phyloP scores from a whole-genome alignment of 108 stramenopile species.

The Cyclotella choctawhatcheeana region DNA sequence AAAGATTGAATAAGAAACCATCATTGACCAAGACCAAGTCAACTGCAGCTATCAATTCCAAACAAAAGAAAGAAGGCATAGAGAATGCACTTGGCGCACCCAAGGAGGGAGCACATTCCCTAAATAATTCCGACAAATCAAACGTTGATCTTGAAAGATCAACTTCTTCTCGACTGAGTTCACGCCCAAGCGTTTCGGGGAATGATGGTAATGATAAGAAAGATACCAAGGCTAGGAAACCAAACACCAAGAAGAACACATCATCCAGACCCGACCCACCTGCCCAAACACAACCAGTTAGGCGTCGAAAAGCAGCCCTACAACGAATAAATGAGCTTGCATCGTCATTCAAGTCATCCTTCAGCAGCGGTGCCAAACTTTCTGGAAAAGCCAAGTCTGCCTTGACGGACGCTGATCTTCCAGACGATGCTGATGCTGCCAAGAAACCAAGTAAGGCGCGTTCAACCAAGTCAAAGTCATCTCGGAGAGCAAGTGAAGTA shows the following conservation, averaged over 20 bases:
- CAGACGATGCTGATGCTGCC: neutral
- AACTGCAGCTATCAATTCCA: neutral
- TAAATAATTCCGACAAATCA: neutral
- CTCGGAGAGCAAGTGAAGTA: neutral
- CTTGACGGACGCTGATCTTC: neutral
- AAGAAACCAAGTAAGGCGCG: neutral
- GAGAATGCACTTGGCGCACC: neutral
- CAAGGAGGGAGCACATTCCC: no score
- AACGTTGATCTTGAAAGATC: neutral
- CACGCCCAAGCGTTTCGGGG: neutral
- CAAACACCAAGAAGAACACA: neutral
- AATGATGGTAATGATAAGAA: neutral
- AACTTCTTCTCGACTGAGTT: neutral
- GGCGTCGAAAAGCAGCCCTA: neutral
- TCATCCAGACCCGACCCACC: neutral
- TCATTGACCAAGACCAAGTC: neutral
- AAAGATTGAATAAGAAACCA: neutral
- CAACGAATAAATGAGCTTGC: neutral
- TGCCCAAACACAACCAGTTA: neutral
- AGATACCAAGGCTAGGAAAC: neutral
- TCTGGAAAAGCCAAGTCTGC: neutral
- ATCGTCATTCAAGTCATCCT: constrained; percentile 1
- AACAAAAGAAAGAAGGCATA: neutral
- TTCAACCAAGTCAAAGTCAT: neutral
- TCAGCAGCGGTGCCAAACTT: neutral